Base-by-base conservation (phyloP, 371 early-diverging fungal species). In the Mortierella sp. region DNA sequence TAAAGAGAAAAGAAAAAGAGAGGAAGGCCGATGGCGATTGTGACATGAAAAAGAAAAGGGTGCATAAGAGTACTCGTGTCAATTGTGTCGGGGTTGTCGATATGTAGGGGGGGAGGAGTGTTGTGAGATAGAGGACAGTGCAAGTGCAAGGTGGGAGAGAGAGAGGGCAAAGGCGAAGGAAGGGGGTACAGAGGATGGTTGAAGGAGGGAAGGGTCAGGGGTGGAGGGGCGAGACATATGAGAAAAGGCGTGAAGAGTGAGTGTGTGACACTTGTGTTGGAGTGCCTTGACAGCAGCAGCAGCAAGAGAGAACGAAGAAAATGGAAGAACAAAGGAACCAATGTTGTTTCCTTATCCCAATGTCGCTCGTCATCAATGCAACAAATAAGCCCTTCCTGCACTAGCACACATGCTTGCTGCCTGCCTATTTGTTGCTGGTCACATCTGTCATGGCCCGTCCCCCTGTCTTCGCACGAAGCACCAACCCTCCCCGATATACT, bases 121-220 rank as follows among this genome's bases (percentile, higher is more conserved):
- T n/a, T n/a, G 71, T 59, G 71, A 11, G n/a, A 10, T 14, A 9
- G 69, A 31, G 40, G 13, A 46, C 37, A 44, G 28, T 9, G 74
- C 11, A 40, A 26, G 44, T 43, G 59, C 48, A 34, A 53, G 50
- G 61, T 13, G 4, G 61, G 28, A 28, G 28, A 16, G 19, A 31
- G 14, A 5, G 28, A 26, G 26, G 24, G 1, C 6, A 10, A 55
- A 24, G 26, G 14, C 26, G 26, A 31, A 31, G 34, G 64, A 21
- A 64, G 34, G 64, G 64, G 37, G 64, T 37, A 37, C 5, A 5
- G 10, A 64, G 37, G 64, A 24, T 21, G 48, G 13, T 28, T 31
- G 31, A 28, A 26, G 11, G 34, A n/a, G n/a, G n/a, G n/a, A 64
- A 10, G 73, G 55, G 73, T 55, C 73, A 73, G 73, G 73, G 73